These are phyloP conservation scores for Bifiguratus adelaidae DNA, from an alignment of 192 early-diverging fungal genomes.

Conservation along the genomic window DNA sequence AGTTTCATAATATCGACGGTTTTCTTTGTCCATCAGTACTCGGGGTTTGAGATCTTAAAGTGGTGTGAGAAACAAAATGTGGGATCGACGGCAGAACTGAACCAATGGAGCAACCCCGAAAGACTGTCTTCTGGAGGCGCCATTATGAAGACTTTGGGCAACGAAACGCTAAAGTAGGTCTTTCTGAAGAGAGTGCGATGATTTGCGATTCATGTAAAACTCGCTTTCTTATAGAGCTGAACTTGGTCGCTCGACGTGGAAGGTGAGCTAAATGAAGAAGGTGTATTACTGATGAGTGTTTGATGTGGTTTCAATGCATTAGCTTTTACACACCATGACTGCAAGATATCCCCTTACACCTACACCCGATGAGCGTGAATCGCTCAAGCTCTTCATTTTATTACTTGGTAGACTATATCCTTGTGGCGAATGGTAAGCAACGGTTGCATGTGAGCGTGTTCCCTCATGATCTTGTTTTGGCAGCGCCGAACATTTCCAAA, in stretches of 20 bases:
- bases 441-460: not conserved
- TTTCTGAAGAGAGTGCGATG: not conserved
- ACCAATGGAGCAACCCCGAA: no score
- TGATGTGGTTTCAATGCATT: not conserved
- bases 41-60: no score
- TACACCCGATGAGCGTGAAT: slow-evolving; percentile 57
- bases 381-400: slow-evolving; percentile 71
- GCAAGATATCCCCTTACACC: slow-evolving; percentile 78
- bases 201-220: not conserved
- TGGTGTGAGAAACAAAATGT: no score
- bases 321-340: slow-evolving; percentile 88
- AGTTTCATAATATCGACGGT: no score
- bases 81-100: no score
- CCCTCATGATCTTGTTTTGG: not conserved
- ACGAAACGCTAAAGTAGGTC: slow-evolving; percentile 29
- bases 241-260: slow-evolving; percentile 84
- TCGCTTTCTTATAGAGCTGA: slow-evolving; percentile 50
- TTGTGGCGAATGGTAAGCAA: slow-evolving; percentile 74
- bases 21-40: no score
- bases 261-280: slow-evolving; percentile 10
- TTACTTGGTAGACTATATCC: slow-evolving; percentile 85
- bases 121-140: no score
- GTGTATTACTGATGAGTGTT: not conserved
- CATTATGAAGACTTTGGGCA: slow-evolving; percentile 31
- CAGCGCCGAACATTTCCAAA: slow-evolving; percentile 82